Conservation (phyloP, 495 filamentous ascomycete species). For the Beverwykella pulmonaria region DNA sequence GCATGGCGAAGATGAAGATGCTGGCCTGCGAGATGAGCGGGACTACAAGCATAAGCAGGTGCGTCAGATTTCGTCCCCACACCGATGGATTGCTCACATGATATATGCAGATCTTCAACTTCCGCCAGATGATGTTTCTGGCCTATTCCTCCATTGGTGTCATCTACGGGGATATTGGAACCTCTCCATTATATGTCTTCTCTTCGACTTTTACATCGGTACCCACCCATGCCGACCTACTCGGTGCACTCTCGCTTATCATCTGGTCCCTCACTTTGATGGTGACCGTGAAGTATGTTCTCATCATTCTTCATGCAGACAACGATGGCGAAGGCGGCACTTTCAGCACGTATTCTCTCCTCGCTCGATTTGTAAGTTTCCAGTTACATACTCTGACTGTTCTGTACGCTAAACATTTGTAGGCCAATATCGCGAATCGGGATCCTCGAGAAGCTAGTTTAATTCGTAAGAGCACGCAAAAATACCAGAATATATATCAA, state of each 20-base stretch:
- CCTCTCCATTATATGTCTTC: conserved; percentile 72
- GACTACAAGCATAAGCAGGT: conserved; percentile 41
- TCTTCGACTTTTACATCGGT: conserved; percentile 66
- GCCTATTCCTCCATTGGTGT: conserved; percentile 72
- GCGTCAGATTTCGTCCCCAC: background rate
- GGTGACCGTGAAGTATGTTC: conserved; percentile 72
- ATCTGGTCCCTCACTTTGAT: conserved; percentile 75
- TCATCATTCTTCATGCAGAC: conserved; percentile 70
- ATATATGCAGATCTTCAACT: conserved; percentile 31
- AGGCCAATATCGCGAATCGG: conserved; percentile 37
- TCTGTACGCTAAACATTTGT: background rate
- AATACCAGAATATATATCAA: no score
- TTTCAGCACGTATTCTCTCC: conserved; percentile 70
- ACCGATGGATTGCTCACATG: background rate
- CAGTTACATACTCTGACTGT: background rate
- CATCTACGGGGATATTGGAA: conserved; percentile 79
- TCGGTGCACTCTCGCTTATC: conserved; percentile 72
- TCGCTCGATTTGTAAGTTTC: conserved; percentile 66
- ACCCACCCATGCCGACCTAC: conserved; percentile 62
- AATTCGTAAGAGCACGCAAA: conserved; percentile 40
- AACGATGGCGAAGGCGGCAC: conserved; percentile 80
- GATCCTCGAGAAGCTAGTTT: conserved; percentile 37
- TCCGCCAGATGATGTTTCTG: conserved; percentile 47
- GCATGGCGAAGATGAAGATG: conserved; percentile 35
- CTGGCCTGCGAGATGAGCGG: conserved; percentile 33